These are phyloP conservation scores for Trebouxiophyceae sp. DNA, from an alignment of 163 green algal genomes.

Conservation along the genomic window DNA sequence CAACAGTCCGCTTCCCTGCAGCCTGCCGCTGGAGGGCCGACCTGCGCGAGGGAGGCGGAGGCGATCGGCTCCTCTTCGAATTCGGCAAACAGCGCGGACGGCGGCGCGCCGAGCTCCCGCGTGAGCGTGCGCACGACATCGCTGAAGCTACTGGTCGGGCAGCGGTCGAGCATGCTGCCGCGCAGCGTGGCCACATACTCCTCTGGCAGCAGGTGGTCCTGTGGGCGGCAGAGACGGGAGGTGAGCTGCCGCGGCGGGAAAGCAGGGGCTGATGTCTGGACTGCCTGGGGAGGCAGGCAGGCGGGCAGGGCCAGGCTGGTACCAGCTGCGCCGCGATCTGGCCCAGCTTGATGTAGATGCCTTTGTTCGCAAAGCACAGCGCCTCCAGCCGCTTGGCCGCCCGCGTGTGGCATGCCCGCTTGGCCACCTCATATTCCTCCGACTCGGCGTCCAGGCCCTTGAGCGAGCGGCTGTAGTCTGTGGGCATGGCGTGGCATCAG, in stretches of 20 bases:
- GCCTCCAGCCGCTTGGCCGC: conserved; percentile 59
- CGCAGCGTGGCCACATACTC: conserved; percentile 80
- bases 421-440: conserved; percentile 19
- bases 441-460: conserved; percentile 28
- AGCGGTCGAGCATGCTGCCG: conserved; percentile 71
- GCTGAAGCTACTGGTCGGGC: conserved; percentile 42
- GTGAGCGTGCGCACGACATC: conserved; percentile 39
- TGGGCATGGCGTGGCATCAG: no score
- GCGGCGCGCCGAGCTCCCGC: conserved; percentile 58
- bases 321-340: conserved; percentile 86
- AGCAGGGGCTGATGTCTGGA: not conserved
- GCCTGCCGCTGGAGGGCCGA: conserved; percentile 7
- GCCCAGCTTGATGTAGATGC: conserved; percentile 87
- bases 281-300: not conserved
- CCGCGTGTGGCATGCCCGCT: conserved; percentile 65
- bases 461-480: conserved; percentile 49
- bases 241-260: not conserved
- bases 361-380: conserved; percentile 77
- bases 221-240: conserved; percentile 9
- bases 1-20: not conserved
- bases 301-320: not conserved
- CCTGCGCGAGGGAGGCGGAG: conserved; percentile 80
- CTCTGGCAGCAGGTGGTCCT: conserved; percentile 83
- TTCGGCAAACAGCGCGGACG: conserved; percentile 54
- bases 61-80: conserved; percentile 69